These are phyloP conservation scores for Lathyrus aphaca DNA, from an alignment of 306 rosid genomes.

Conservation along the genomic window DNA sequence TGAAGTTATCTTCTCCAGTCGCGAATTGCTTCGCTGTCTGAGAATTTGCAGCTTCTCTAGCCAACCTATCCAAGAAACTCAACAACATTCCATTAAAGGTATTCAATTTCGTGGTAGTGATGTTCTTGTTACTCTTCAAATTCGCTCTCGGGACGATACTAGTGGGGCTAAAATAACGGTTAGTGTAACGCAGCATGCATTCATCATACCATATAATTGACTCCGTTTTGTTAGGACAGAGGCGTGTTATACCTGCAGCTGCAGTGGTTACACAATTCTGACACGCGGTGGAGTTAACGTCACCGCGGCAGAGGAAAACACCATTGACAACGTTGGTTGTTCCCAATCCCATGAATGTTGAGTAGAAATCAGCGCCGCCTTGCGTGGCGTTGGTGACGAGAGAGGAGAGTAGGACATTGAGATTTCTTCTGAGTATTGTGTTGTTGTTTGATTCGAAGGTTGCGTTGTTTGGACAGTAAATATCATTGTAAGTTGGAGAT, in stretches of 20 bases:
- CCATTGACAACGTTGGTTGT: conserved; percentile 39
- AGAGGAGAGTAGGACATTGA: conserved; percentile 44
- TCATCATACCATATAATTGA: conserved; percentile 53
- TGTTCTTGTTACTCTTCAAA: neutral
- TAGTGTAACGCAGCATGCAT: conserved; percentile 54
- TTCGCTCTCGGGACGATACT: neutral
- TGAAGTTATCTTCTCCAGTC: conserved; percentile 9
- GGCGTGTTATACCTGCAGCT: neutral
- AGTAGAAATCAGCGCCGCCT: conserved; percentile 32
- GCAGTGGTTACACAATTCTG: conserved; percentile 47
- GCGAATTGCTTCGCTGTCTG: conserved; percentile 35
- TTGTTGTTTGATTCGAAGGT: conserved; percentile 41
- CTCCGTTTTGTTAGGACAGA: conserved; percentile 47
- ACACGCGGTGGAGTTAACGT: conserved; percentile 37
- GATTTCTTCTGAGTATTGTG: conserved; percentile 45
- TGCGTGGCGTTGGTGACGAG: conserved; percentile 44
- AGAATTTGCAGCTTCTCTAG: conserved; percentile 23
- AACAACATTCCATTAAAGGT: conserved; percentile 39
- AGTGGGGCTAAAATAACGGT: conserved; percentile 14
- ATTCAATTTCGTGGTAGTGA: conserved; percentile 3
- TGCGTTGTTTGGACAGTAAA: conserved; percentile 36
- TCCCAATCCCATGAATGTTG: conserved; percentile 24
- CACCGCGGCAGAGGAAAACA: conserved; percentile 61
- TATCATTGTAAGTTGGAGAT: conserved; percentile 10
- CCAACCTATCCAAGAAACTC: conserved; percentile 32